Conservation (phyloP, 257 asterid species). For the Asclepias syriaca region DNA sequence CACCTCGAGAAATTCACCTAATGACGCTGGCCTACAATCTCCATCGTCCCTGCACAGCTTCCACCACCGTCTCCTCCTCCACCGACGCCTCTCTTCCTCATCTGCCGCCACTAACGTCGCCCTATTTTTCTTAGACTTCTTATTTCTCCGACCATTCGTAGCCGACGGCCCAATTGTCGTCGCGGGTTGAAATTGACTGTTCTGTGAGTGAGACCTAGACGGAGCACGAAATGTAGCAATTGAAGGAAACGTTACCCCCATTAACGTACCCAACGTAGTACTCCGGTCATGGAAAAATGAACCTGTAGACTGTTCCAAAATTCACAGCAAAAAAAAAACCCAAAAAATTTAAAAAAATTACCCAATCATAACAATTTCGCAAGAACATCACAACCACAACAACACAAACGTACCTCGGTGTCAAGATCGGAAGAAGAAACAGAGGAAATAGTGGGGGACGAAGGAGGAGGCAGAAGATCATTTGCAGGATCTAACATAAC, state of each 20-base stretch:
- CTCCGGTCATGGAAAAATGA: constrained; percentile 96
- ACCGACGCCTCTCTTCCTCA: constrained; percentile 34
- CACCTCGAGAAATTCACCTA: constrained; percentile 79
- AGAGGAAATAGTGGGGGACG: constrained; percentile 82
- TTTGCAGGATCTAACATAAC: constrained; percentile 65
- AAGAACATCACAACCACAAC: not conserved
- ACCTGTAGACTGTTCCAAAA: constrained; percentile 69
- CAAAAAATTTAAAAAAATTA: no score
- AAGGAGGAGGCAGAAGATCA: constrained; percentile 51
- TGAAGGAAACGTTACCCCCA: constrained; percentile 86
- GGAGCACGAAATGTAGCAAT: constrained; percentile 57
- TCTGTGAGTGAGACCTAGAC: constrained; percentile 49
- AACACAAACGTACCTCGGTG: constrained; percentile 56
- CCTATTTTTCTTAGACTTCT: constrained; percentile 40
- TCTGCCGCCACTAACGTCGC: constrained; percentile 16
- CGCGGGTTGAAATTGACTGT: constrained; percentile 32
- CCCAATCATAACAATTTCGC: not conserved
- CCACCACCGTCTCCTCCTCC: constrained; percentile 85
- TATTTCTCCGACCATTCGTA: constrained; percentile 32
- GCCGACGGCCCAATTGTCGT: constrained; percentile 26
- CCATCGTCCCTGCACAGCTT: constrained; percentile 66
- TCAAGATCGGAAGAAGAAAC: constrained; percentile 93
- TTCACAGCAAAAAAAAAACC: not conserved
- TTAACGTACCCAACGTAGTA: constrained; percentile 70
- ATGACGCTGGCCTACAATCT: constrained; percentile 60